Evolutionary conservation across 164 flowering plant species (phyloP).

Genomic region (Dillenia suffruticosa): DNA sequence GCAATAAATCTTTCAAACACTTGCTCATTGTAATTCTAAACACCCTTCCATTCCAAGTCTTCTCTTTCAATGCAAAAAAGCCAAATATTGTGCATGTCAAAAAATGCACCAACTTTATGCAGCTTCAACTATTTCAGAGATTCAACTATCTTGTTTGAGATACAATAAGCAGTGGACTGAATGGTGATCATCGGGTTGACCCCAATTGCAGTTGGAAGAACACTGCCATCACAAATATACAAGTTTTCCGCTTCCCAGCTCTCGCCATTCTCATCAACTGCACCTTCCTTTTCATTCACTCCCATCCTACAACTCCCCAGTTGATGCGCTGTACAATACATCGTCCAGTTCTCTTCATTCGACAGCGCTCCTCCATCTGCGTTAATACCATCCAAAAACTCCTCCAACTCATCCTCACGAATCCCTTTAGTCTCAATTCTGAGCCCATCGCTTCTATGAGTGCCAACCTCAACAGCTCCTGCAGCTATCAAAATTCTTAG

Average conservation of each 20-base stretch:
- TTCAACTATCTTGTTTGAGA: slow-evolving; percentile 27
- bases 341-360: slow-evolving; percentile 20
- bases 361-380: slow-evolving; percentile 17
- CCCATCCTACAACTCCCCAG: slow-evolving; percentile 49
- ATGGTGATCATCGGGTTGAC: slow-evolving; percentile 50
- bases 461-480: slow-evolving; percentile 46
- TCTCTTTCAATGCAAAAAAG: too few species aligned
- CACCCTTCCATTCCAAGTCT: too few species aligned
- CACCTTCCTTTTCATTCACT: slow-evolving; percentile 25
- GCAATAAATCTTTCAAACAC: too few species aligned
- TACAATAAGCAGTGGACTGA: slow-evolving; percentile 38
- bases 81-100: too few species aligned
- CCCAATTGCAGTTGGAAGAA: slow-evolving; percentile 40
- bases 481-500: slow-evolving; percentile 40
- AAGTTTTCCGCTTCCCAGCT: slow-evolving; percentile 46
- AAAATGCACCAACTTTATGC: too few species aligned
- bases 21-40: too few species aligned
- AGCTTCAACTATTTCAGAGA: not conserved
- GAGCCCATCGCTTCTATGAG: slow-evolving; percentile 30
- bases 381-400: slow-evolving; percentile 23
- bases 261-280: slow-evolving; percentile 43
- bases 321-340: slow-evolving; percentile 35
- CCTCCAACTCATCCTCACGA: slow-evolving; percentile 27
- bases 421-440: slow-evolving; percentile 28
- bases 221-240: slow-evolving; percentile 40